Evolutionary conservation across 805 yeast species (phyloP), one percentile per base, ranked within the genome.

Genomic region (Spathaspora girioi): DNA sequence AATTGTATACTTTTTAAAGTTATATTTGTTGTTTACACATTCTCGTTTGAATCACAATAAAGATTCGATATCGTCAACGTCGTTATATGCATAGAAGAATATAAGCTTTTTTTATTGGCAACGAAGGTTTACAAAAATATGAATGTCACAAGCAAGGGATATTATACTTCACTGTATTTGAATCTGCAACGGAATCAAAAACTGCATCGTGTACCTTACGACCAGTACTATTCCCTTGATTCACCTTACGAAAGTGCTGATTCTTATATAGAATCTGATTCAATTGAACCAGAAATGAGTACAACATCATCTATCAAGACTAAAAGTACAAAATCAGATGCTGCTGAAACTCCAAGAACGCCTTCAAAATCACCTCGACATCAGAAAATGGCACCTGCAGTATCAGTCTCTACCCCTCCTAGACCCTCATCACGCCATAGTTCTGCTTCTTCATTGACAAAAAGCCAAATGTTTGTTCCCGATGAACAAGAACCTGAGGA

Each of bases 131-230:
- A 38, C 9, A 38, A 40, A 40, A 40, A 20, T 40, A 72, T 73
- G 77, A 73, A 72, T 55, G 77, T 71, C 41, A 66, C 76, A 5
- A 65, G 63, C n/a, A 63, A 66, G 43, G 78, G 75, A n/a, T 73
- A 73, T 60, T 73, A 59, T 50, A 64, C 77, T 26, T 55, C 68
- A 6, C 66, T 66, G 41, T 73, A 70, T 55, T 63, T 73, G 14
- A 71, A 68, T 49, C 58, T 57, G 43, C 55, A 55, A 46, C 43
- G 20, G 18, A 45, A 42, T 18, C 14, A 18, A 23, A 42, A n/a
- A 42, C 26, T 20, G 10, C 3, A 8, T 12, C 15, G 15, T 5
- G 7, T 5, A n/a, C 26, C 9, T 12, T 46, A 43, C 14, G 20
- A 14, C 17, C 38, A 44, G 27, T 48, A 51, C 18, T 14, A 32